phyloP scores from a whole-genome alignment of 768 basidiomycete genomes.

The Dictyophora rubrovolvata region DNA sequence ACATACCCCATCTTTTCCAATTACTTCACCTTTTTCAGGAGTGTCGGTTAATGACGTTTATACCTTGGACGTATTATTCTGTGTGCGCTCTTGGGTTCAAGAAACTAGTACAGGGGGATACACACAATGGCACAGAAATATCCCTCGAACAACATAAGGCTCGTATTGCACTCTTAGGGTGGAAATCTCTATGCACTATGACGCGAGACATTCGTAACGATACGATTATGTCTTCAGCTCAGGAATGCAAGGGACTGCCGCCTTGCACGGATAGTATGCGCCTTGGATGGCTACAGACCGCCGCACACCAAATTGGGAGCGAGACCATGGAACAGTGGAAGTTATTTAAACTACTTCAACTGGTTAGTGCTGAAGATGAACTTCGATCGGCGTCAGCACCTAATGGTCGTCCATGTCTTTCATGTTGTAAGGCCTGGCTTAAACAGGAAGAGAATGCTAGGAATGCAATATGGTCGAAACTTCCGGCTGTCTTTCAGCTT shows the following conservation, averaged over 20 bases:
- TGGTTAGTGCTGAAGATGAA: not conserved
- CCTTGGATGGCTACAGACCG: not conserved
- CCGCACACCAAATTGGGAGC: not conserved
- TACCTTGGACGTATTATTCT: constrained; percentile 1
- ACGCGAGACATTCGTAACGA: not conserved
- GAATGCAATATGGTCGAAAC: constrained; percentile 13
- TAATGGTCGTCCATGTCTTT: constrained; percentile 9
- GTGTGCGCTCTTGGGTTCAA: not conserved
- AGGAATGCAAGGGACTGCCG: not conserved
- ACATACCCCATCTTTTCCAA: constrained; percentile 1
- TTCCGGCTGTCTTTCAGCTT: constrained; percentile 16
- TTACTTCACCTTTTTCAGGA: constrained; percentile 1
- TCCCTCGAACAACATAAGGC: not conserved
- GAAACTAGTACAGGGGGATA: not conserved
- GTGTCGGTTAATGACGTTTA: not conserved
- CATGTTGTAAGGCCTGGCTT: constrained; percentile 12
- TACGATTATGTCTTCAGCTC: not conserved
- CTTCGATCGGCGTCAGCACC: not conserved
- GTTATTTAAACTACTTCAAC: not conserved
- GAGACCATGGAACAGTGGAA: constrained; percentile 1
- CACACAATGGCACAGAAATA: not conserved
- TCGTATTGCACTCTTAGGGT: not conserved
- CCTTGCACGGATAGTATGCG: not conserved
- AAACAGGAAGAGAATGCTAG: constrained; percentile 3
- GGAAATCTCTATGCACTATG: not conserved